Conservation (phyloP, 2,329 filamentous ascomycete genomes). For the Nannizziopsis barbatae region DNA sequence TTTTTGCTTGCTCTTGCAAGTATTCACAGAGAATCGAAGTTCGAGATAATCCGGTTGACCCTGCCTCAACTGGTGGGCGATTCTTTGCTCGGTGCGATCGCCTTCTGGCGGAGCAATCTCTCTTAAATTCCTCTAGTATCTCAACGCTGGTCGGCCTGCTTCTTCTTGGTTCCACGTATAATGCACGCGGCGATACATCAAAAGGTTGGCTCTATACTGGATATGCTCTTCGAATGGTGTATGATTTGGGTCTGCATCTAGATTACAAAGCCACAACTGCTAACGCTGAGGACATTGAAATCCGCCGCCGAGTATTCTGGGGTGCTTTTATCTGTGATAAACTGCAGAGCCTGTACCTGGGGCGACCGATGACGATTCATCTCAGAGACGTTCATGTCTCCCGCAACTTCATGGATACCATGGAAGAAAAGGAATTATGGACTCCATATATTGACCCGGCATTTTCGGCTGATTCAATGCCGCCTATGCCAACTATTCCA, state of each 20-base stretch:
- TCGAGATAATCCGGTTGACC: conserved; percentile 25
- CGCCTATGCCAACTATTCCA: conserved; percentile 6
- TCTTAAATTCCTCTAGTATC: conserved; percentile 27
- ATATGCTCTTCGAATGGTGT: conserved; percentile 34
- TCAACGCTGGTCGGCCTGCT: conserved; percentile 30
- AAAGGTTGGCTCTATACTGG: conserved; percentile 34
- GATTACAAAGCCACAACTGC: conserved; percentile 23
- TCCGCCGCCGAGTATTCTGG: conserved; percentile 27
- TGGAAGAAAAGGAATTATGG: conserved; percentile 24
- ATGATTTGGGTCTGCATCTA: conserved; percentile 33
- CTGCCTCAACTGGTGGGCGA: conserved; percentile 26
- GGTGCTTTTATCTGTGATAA: conserved; percentile 37
- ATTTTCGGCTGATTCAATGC: conserved; percentile 7
- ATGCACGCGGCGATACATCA: conserved; percentile 19
- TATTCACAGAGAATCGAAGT: conserved; percentile 32
- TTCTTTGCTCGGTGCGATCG: conserved; percentile 33
- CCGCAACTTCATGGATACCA: conserved; percentile 23
- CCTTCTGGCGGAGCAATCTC: conserved; percentile 27
- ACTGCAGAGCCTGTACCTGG: conserved; percentile 46
- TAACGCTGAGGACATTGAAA: conserved; percentile 23
- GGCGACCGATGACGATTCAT: conserved; percentile 36
- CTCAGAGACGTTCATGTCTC: conserved; percentile 23
- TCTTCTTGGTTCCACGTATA: conserved; percentile 21
- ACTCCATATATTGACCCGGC: conserved; percentile 18
- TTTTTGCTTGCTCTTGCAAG: conserved; percentile 32